Percentiles rank a stretch among this genome's conserved stretches.
Conservation (phyloP, 1,139 yeast species). For the Pichia sp. region DNA sequence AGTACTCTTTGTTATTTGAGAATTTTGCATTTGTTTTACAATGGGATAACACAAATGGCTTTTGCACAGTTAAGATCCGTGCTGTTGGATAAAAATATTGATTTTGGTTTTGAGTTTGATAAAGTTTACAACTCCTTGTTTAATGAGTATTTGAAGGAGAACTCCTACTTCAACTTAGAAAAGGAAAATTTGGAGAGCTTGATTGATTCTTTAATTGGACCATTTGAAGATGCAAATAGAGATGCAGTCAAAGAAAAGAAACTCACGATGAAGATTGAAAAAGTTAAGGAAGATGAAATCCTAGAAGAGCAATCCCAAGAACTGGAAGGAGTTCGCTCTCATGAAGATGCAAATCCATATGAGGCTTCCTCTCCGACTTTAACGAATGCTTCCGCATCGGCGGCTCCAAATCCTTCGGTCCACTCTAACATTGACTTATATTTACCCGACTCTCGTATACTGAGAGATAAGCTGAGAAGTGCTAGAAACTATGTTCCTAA, state of each 20-base stretch:
- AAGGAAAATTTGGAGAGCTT: constrained; percentile 64
- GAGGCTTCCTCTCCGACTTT: background rate
- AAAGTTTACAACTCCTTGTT: constrained; percentile 71
- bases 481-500: constrained; percentile 22
- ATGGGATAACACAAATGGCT: constrained; percentile 58
- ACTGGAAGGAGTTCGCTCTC: background rate
- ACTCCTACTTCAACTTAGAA: constrained; percentile 68
- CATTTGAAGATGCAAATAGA: constrained; percentile 50
- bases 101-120: constrained; percentile 58
- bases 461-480: constrained; percentile 17
- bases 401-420: background rate
- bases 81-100: constrained; percentile 38
- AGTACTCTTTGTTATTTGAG: constrained; percentile 76
- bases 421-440: constrained; percentile 7
- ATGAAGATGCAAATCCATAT: background rate
- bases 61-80: constrained; percentile 57
- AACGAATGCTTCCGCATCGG: background rate
- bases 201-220: constrained; percentile 46
- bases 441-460: constrained; percentile 17
- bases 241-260: constrained; percentile 45
- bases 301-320: background rate
- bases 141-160: constrained; percentile 63
- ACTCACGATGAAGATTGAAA: constrained; percentile 39
- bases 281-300: constrained; percentile 18
- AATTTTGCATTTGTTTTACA: constrained; percentile 62